A percentile compares a stretch with the other conserved stretches of the same genome.
These are phyloP conservation scores for Martensiomyces pterosporus DNA, from an alignment of 192 early-diverging fungal species.

Conservation along the genomic window DNA sequence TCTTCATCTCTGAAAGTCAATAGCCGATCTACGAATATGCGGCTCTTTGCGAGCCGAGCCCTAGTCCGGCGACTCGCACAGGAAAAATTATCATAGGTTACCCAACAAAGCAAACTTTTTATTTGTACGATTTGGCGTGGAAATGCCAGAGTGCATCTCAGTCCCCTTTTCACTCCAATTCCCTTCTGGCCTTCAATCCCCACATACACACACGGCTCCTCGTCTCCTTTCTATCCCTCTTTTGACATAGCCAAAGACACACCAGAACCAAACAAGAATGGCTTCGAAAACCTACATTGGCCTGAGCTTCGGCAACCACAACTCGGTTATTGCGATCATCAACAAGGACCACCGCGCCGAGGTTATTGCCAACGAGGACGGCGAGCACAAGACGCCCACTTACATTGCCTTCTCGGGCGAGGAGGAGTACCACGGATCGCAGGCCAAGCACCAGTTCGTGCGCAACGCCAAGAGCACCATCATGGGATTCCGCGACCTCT, in stretches of 20 bases:
- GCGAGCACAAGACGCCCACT: slow-evolving; percentile 92
- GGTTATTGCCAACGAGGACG: slow-evolving; percentile 97
- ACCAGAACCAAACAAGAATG: slow-evolving; percentile 3
- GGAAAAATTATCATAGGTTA: too few species aligned
- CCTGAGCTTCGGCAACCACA: slow-evolving; percentile 81
- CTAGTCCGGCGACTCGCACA: too few species aligned
- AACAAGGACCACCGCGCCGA: slow-evolving; percentile 70
- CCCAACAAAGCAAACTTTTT: neutral
- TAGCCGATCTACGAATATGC: too few species aligned
- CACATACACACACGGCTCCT: too few species aligned
- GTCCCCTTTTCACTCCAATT: too few species aligned
- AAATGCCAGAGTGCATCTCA: too few species aligned
- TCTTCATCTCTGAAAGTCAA: too few species aligned
- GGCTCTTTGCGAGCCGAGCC: too few species aligned
- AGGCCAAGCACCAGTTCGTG: slow-evolving; percentile 81
- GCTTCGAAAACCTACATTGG: slow-evolving; percentile 58
- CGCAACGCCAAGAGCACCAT: slow-evolving; percentile 92
- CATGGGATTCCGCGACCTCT: slow-evolving; percentile 75
- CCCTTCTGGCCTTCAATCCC: too few species aligned
- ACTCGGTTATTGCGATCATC: slow-evolving; percentile 79
- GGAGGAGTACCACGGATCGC: slow-evolving; percentile 75
- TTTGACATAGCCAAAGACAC: neutral
- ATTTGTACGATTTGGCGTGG: neutral
- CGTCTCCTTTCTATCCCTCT: slow-evolving; percentile 1
- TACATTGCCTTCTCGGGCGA: slow-evolving; percentile 88